Conservation (phyloP, 345 rosid genomes). For the Eucalyptus curtisii region DNA sequence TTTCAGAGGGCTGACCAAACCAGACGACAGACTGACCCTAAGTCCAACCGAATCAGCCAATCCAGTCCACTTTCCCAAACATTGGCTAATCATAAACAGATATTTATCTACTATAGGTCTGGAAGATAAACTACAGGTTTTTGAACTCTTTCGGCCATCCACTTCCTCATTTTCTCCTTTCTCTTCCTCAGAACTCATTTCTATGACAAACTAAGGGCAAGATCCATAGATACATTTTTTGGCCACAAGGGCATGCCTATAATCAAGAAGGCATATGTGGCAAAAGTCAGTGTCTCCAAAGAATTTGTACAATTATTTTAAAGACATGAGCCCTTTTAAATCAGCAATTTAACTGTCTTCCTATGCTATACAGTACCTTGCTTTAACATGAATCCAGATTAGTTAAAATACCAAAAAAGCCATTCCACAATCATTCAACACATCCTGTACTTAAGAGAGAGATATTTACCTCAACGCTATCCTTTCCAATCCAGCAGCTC, state of each 20-base stretch:
- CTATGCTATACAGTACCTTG: not conserved
- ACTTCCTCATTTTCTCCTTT: not conserved
- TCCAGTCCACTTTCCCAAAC: not conserved
- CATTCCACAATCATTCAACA: not conserved
- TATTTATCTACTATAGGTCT: not conserved
- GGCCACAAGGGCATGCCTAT: not conserved
- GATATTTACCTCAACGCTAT: slow-evolving; percentile 66
- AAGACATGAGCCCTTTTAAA: not conserved
- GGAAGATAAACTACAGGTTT: not conserved
- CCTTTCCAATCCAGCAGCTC: slow-evolving; percentile 87
- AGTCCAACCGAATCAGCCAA: not conserved
- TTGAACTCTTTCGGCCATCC: not conserved
- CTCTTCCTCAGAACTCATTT: not conserved
- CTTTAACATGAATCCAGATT: not conserved
- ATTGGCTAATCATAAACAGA: not conserved
- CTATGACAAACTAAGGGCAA: not conserved
- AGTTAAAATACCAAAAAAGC: not conserved
- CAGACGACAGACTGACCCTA: not conserved
- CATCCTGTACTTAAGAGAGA: not conserved
- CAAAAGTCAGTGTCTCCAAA: not conserved
- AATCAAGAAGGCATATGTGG: not conserved
- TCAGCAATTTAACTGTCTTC: not conserved
- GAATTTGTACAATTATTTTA: not conserved
- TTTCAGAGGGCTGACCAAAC: not conserved
- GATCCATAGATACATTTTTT: not conserved